phyloP scores from a whole-genome alignment of 805 yeast genomes.

The Brettanomyces bruxellensis region DNA sequence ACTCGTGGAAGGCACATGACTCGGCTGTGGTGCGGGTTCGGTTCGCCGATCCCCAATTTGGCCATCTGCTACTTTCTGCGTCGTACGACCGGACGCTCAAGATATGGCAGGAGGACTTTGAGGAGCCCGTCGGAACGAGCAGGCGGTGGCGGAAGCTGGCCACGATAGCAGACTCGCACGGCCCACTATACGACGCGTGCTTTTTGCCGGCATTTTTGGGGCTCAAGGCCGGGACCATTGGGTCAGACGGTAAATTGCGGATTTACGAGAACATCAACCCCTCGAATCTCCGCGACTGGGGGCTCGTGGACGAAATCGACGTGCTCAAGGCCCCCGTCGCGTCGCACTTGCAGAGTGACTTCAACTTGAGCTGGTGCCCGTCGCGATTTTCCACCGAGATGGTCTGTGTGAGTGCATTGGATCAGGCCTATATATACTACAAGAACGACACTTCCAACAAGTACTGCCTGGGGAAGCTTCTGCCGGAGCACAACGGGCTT shows the following conservation, averaged over 20 bases:
- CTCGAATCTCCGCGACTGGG: slow-evolving; percentile 78
- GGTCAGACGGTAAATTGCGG: slow-evolving; percentile 79
- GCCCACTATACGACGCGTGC: slow-evolving; percentile 82
- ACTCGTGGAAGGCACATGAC: slow-evolving; percentile 94
- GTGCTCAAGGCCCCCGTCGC: slow-evolving; percentile 67
- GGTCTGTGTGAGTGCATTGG: slow-evolving; percentile 75
- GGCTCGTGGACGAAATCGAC: slow-evolving; percentile 60
- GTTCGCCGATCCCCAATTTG: slow-evolving; percentile 95
- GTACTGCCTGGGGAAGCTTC: slow-evolving; percentile 46
- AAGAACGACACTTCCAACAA: slow-evolving; percentile 38
- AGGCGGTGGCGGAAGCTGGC: slow-evolving; percentile 72
- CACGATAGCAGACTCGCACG: slow-evolving; percentile 76
- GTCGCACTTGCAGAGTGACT: slow-evolving; percentile 74
- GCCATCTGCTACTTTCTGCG: slow-evolving; percentile 77
- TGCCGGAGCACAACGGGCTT: slow-evolving; percentile 80
- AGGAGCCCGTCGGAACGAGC: slow-evolving; percentile 69
- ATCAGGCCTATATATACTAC: slow-evolving; percentile 73
- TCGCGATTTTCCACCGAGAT: slow-evolving; percentile 75
- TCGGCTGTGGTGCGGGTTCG: slow-evolving; percentile 71
- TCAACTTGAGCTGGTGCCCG: slow-evolving; percentile 85
- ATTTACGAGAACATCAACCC: slow-evolving; percentile 88
- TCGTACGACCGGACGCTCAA: slow-evolving; percentile 86
- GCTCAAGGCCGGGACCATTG: slow-evolving; percentile 74
- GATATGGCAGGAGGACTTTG: slow-evolving; percentile 85
- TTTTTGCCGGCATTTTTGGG: slow-evolving; percentile 86